Evolutionary conservation across 768 basidiomycete genomes (phyloP), one percentile per base, ranked within the genome.

Genomic region (Amanita molliuscula): DNA sequence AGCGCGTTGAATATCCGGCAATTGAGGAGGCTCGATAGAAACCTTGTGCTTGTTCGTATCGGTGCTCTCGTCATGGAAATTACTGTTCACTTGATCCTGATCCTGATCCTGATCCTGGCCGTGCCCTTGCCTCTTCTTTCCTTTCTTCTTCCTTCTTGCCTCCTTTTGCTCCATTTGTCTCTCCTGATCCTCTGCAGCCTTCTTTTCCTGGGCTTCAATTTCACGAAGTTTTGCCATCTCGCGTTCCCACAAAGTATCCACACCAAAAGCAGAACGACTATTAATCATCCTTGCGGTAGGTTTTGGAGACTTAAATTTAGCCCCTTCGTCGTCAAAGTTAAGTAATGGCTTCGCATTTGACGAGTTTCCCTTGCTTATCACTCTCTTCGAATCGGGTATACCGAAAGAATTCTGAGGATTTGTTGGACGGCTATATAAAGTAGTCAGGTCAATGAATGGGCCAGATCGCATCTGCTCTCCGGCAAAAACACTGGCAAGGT

Each of bases 161-260:
- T 58, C 70, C 55, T 58, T 70, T 44, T 63, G 69, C 56, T 69
- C 76, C 58, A 65, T 71, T 28, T 63, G 67, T 51, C 70, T 72
- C 45, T 67, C 74, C 54, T 69, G 71, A 43, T 67, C 74, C 51
- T 62, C 69, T 60, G 58, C 68, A 47, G 67, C 71, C 9, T 58
- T 61, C 49, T 68, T 74, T 61, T 93, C 91, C 46, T 58, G 62
- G 10, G 78, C 82, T 62, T 95, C 84, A 0, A 93, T 87, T 53
- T 80, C 73, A 54, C 78, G 78, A 47, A 95, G 69, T 62, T 88
- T 95, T 15, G 66, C 77, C 72, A 92, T 76, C 65, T 96, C 93
- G 35, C 79, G 75, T 60, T 94, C 86, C 93, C 93, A 95, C 8
- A 95, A 59, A n/a, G 84, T 86, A 63, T 96, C 93, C 1, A 88